Base-by-base conservation (phyloP, 345 rosid genomes). In the Bretschneidera sinensis region DNA sequence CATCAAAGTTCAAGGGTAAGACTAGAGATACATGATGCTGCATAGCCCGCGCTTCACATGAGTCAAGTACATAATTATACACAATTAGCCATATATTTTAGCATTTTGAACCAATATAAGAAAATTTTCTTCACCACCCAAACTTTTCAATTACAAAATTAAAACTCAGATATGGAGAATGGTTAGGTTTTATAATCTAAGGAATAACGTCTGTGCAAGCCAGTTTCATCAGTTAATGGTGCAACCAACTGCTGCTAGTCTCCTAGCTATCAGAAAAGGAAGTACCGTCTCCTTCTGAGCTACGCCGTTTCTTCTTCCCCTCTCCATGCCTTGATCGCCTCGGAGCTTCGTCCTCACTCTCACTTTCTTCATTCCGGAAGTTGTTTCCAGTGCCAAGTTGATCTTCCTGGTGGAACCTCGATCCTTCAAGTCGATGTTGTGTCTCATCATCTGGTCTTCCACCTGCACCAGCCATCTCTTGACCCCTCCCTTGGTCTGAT, bases 281-380 rank as follows among this genome's bases (percentile, higher is more conserved):
- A 21, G 63, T 64, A 13, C 33, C 70, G 1, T 69, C 73, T 31
- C 62, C 74, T 55, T 76, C 84, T 24, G 77, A 35, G 28, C 69
- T 68, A 61, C 81, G 75, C 16, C 80, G 73, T 61, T 80, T 85
- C 80, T 87, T 88, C 81, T 83, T 87, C 69, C 86, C 95, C 74
- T 90, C 92, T n/a, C 97, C 95, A 16, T 94, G 92, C 69, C 99
- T 86, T 13, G 97, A 90, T 57, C 99, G 75, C 79, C 99, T 83
- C 7, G 99, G 99, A 59, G 99, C 99, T 59, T 94, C 96, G 43
- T 87, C 94, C 75, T 87, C 90, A 8, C 95, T 92, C 69, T 85
- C 97, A 35, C 88, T 94, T 34, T 90, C 96, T 20, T 81, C 84
- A 24, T 88, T 86, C 66, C 82, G 77, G 54, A 80, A 43, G 74